Percentiles rank a stretch among this genome's conserved stretches.
These are phyloP conservation scores for Linnemannia schmuckeri DNA, from an alignment of 192 early-diverging fungal species.

Conservation along the genomic window DNA sequence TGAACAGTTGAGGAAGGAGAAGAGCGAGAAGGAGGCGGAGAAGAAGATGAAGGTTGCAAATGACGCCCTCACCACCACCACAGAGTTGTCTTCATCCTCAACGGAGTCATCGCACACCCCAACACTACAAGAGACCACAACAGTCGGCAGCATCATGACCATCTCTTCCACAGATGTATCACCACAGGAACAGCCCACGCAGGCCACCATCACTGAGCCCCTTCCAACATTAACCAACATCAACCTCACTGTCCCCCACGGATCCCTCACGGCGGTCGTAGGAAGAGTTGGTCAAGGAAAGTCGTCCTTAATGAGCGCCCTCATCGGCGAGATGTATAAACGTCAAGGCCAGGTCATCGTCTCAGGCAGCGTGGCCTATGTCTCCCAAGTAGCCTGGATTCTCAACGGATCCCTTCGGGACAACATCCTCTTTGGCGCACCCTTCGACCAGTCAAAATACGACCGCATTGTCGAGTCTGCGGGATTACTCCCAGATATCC, in stretches of 20 bases:
- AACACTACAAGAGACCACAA: neutral
- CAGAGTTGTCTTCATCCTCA: constrained; percentile 30
- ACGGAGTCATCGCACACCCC: constrained; percentile 20
- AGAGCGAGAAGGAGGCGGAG: neutral
- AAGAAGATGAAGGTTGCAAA: neutral
- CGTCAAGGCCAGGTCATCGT: constrained; percentile 65
- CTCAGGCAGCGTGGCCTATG: constrained; percentile 70
- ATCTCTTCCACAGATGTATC: constrained; percentile 18
- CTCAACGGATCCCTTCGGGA: constrained; percentile 33
- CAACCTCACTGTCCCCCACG: constrained; percentile 48
- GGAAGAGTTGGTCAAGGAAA: constrained; percentile 84
- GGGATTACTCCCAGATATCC: constrained; percentile 6
- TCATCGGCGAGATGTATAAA: constrained; percentile 87
- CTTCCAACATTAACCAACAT: constrained; percentile 51
- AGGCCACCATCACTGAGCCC: neutral
- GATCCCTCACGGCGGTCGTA: constrained; percentile 67
- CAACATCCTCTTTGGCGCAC: constrained; percentile 57
- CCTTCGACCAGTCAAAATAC: constrained; percentile 59
- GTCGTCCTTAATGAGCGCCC: constrained; percentile 73
- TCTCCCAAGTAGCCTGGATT: constrained; percentile 59
- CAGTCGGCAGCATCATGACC: constrained; percentile 73
- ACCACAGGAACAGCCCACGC: neutral
- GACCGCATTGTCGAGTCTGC: constrained; percentile 15
- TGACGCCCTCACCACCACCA: constrained; percentile 8
- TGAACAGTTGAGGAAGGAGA: constrained; percentile 1